Percentiles rank a stretch among this genome's conserved stretches.
Conservation (phyloP, 257 asterid species). For the Solanum appendiculatum region DNA sequence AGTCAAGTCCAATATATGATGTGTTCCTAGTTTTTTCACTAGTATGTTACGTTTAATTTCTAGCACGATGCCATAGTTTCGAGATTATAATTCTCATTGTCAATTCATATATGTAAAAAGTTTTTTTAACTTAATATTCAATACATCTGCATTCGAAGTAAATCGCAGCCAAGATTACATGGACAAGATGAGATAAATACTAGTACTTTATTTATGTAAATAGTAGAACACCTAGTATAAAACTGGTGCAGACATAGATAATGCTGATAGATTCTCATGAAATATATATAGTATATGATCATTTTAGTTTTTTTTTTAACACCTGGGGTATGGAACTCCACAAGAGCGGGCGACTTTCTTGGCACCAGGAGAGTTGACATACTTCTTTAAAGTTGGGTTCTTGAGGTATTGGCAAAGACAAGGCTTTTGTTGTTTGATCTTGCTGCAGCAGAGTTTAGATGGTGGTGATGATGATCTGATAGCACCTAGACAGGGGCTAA, state of each 20-base stretch:
- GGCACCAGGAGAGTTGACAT: slow-evolving; percentile 9
- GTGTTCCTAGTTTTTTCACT: neutral
- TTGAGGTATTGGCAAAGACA: slow-evolving; percentile 23
- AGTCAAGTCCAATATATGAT: neutral
- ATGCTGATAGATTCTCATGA: neutral
- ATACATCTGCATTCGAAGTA: neutral
- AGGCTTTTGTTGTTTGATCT: slow-evolving; percentile 11
- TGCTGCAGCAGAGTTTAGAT: slow-evolving; percentile 15
- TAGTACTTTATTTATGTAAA: neutral
- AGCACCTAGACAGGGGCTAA: slow-evolving; percentile 15
- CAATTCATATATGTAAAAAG: neutral
- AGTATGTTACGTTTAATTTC: neutral
- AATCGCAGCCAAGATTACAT: neutral
- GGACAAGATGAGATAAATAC: neutral
- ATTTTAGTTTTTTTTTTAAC: neutral
- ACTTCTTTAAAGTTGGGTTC: slow-evolving; percentile 8
- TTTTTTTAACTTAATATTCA: neutral
- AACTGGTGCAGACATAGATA: neutral
- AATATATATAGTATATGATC: neutral
- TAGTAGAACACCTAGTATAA: neutral
- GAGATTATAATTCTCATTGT: neutral
- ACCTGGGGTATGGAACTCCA: slow-evolving; percentile 16
- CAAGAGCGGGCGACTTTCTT: slow-evolving; percentile 14
- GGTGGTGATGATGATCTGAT: slow-evolving; percentile 8
- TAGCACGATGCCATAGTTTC: neutral